Percentiles rank a stretch among this genome's conserved stretches.
phyloP scores from a whole-genome alignment of 768 basidiomycete species.

The Leccinum fibrillosum region DNA sequence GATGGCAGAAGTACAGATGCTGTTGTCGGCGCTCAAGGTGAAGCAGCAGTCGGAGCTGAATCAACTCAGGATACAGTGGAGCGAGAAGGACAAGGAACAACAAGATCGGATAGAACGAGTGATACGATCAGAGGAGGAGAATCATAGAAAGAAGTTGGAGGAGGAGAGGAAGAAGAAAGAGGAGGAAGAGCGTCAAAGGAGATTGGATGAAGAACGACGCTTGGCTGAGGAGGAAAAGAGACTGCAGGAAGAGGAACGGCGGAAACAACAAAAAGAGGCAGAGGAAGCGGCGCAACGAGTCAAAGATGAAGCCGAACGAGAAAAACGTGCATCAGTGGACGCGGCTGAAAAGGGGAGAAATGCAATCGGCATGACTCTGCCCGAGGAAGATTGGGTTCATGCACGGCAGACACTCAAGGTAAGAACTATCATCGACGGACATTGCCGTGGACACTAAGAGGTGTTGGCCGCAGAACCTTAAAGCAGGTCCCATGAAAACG shows the following conservation, averaged over 20 bases:
- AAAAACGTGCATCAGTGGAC: conserved; percentile 35
- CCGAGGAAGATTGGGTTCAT: conserved; percentile 62
- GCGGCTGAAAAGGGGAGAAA: conserved; percentile 40
- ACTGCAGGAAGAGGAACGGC: conserved; percentile 41
- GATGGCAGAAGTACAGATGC: conserved; percentile 46
- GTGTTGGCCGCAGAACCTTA: conserved; percentile 47
- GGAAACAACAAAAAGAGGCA: conserved; percentile 32
- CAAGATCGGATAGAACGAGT: conserved; percentile 60
- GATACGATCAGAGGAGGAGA: conserved; percentile 64
- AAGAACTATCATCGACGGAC: conserved; percentile 16
- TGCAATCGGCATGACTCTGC: conserved; percentile 48
- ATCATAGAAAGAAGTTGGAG: conserved; percentile 47
- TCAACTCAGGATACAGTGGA: conserved; percentile 43
- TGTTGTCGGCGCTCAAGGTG: conserved; percentile 42
- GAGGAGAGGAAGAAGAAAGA: conserved; percentile 52
- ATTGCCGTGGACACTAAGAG: conserved; percentile 24
- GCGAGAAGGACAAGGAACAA: conserved; percentile 39
- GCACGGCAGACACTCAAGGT: conserved; percentile 57
- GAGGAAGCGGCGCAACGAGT: conserved; percentile 30
- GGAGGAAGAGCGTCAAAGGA: conserved; percentile 44
- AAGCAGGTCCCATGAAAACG: conserved; percentile 56
- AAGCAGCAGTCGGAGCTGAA: conserved; percentile 47
- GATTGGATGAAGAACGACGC: conserved; percentile 47
- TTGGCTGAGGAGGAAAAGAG: conserved; percentile 43
- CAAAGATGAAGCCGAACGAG: conserved; percentile 34